These are phyloP conservation scores for Pseudopithomyces maydicus DNA, from an alignment of 2,329 filamentous ascomycete genomes.

Conservation along the genomic window DNA sequence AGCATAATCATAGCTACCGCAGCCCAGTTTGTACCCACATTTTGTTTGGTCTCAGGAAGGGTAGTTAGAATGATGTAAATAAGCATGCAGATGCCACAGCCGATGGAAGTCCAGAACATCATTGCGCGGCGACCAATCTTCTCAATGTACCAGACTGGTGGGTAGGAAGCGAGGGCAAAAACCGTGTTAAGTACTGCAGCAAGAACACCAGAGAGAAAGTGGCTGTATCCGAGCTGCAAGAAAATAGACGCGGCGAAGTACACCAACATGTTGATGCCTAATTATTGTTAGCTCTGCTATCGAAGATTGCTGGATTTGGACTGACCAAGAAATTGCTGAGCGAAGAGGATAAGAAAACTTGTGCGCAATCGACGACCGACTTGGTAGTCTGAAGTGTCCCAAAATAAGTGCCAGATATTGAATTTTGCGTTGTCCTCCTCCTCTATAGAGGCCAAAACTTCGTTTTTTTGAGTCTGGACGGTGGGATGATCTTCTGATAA, in stretches of 20 bases:
- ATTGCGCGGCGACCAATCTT: constrained; percentile 35
- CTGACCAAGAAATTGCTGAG: constrained; percentile 17
- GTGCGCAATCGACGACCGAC: constrained; percentile 46
- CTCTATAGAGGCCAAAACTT: constrained; percentile 33
- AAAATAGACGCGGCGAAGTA: constrained; percentile 45
- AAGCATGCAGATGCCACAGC: constrained; percentile 24
- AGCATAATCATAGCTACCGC: constrained; percentile 33
- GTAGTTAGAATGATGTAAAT: constrained; percentile 30
- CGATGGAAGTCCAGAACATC: constrained; percentile 34
- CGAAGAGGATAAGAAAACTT: constrained; percentile 41
- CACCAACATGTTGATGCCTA: constrained; percentile 28
- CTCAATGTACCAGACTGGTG: constrained; percentile 35
- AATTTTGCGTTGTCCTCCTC: constrained; percentile 31
- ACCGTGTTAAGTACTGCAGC: constrained; percentile 79
- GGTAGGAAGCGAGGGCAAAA: constrained; percentile 70
- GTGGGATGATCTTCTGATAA: constrained; percentile 25
- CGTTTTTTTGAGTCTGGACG: constrained; percentile 22
- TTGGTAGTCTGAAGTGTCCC: constrained; percentile 44
- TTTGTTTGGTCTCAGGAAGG: constrained; percentile 10
- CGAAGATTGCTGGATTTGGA: neutral
- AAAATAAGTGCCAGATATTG: constrained; percentile 32
- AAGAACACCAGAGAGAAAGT: constrained; percentile 21
- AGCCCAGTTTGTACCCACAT: constrained; percentile 26
- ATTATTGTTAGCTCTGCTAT: neutral
- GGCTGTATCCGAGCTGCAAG: constrained; percentile 30